Base-by-base conservation (phyloP, 2,329 filamentous ascomycete genomes). In the Penicillium sp. region DNA sequence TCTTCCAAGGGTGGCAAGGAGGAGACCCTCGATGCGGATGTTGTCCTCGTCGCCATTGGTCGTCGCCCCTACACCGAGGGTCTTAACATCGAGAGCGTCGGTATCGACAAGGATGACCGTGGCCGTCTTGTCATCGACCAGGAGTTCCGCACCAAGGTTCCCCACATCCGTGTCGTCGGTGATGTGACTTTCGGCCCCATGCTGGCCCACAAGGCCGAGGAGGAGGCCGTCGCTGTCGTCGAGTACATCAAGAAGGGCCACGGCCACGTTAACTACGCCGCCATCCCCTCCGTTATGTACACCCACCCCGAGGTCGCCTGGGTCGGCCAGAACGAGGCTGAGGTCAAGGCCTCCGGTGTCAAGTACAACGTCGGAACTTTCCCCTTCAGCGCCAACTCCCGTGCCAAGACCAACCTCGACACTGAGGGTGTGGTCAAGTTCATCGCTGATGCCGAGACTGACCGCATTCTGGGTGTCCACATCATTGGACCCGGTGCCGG, bases 231-330 rank as follows among this genome's bases (percentile, higher is more conserved):
- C 63, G 95, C 95, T 31, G 93, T 89, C 56, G 84, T 98, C 62
- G 95, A 99, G 80, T 98, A 92, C 83, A 95, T 99, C 79, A 93
- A 91, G 82, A 98, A 98, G 84, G 92, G 92, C 65, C 90, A 96
- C 78, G 95, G 95, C 57, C 95, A 99, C 79, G 95, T 99, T 80
- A 99, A 99, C 88, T 99, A 99, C 81, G 91, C 87, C 71, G 91
- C 90, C 77, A 99, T 99, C 73, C 95, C 95, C 64, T 95, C 91
- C 33, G 95, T 99, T 80, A 99, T 99, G 95, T 99, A 99, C 86
- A 98, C 95, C 11, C 89, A 97, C 81, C 95, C 95, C 33, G 95
- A 99, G 79, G 95, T 98, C 64, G 92, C 95, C 35, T 99, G 95
- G 95, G 95, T 99, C 47, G 95, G 95, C 57, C 93, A 97, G 83